phyloP scores from a whole-genome alignment of 1,139 yeast genomes.

The Wickerhamomyces sp. region DNA sequence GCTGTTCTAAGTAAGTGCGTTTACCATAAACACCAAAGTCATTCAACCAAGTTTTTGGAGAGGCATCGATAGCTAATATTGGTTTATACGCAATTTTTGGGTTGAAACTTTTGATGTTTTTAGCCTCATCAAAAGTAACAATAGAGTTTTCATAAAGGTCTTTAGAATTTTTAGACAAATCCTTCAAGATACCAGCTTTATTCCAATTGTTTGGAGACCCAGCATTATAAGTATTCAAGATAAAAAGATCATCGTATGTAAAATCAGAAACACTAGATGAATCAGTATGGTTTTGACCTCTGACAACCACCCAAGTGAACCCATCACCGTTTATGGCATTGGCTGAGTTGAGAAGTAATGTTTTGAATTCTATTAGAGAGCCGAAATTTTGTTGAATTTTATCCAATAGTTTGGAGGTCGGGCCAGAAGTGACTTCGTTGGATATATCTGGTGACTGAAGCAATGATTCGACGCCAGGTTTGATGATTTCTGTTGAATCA shows the following conservation, averaged over 20 bases:
- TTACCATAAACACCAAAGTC: conserved; percentile 81
- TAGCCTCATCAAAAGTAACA: conserved; percentile 29
- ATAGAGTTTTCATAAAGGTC: conserved; percentile 8
- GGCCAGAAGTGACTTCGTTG: conserved; percentile 20
- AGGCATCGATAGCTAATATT: conserved; percentile 63
- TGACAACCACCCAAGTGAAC: conserved; percentile 68
- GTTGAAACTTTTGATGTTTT: conserved; percentile 13
- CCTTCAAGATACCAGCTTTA: conserved; percentile 26
- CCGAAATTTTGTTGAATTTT: conserved; percentile 54
- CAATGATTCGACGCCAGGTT: conserved; percentile 32
- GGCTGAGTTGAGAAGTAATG: conserved; percentile 58
- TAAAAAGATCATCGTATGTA: conserved; percentile 42
- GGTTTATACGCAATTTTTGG: conserved; percentile 45
- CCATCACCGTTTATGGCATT: conserved; percentile 71
- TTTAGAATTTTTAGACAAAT: no score
- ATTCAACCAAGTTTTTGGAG: conserved; percentile 61
- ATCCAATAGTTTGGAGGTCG: conserved; percentile 6
- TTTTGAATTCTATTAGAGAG: conserved; percentile 61
- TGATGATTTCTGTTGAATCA: conserved; percentile 11
- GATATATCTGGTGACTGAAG: conserved; percentile 42
- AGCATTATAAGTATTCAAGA: conserved; percentile 74
- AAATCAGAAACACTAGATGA: conserved; percentile 13
- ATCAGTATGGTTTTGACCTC: conserved; percentile 30
- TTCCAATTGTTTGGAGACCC: conserved; percentile 52
- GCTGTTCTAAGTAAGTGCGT: conserved; percentile 57